Conservation (phyloP, 768 basidiomycete species). For the Dentipellis sp. region DNA sequence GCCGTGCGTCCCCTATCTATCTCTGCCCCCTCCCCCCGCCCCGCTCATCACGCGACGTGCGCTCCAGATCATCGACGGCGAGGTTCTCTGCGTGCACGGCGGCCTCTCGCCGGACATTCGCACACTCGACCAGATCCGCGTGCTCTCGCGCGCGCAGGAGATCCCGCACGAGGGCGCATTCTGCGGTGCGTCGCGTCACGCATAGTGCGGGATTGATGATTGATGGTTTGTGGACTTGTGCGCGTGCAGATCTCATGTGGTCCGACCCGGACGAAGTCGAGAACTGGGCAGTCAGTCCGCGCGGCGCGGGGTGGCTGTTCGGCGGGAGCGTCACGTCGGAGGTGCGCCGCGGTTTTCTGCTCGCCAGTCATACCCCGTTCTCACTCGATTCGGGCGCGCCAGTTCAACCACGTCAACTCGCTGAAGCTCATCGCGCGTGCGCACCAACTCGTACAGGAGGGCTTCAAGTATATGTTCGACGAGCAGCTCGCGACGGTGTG, state of each 20-base stretch:
- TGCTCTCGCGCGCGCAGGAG: constrained; percentile 90
- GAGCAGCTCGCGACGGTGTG: constrained; percentile 87
- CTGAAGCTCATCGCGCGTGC: constrained; percentile 87
- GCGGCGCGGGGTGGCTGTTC: constrained; percentile 95
- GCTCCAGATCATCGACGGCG: constrained; percentile 86
- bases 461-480: constrained; percentile 97
- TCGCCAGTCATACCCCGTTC: neutral
- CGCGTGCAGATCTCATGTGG: constrained; percentile 84
- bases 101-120: constrained; percentile 94
- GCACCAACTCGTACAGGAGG: constrained; percentile 94
- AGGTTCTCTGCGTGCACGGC: constrained; percentile 89
- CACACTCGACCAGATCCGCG: constrained; percentile 89
- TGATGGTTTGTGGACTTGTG: too few relatives aligned
- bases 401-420: constrained; percentile 92
- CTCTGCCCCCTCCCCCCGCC: neutral
- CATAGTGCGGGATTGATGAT: too few relatives aligned
- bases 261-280: constrained; percentile 93
- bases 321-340: constrained; percentile 80
- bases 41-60: too few relatives aligned
- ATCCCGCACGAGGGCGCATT: constrained; percentile 99
- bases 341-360: constrained; percentile 29
- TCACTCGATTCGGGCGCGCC: neutral
- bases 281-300: constrained; percentile 96
- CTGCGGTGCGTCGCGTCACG: constrained; percentile 67
- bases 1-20: constrained; percentile 47